Base-by-base conservation (phyloP, 495 filamentous ascomycete species). In the Entonaema liquescens region DNA sequence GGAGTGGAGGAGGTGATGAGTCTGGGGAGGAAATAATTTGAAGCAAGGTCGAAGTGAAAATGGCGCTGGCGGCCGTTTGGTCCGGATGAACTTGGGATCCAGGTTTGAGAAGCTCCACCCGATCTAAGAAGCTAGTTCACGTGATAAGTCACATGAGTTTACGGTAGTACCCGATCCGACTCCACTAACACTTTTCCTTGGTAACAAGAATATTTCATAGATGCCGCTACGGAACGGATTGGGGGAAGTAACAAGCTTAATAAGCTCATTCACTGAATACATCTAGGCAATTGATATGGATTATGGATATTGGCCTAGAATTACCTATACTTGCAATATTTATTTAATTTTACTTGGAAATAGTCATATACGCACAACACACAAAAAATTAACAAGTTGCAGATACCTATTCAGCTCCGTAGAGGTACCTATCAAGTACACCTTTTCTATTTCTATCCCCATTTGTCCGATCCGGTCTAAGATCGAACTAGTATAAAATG, bases 1-100 rank as follows among this genome's bases (percentile, higher is more conserved):
- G 71, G 76, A 77, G 68, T 76, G 74, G 76, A 79, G 78, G 73
- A 77, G 81, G 77, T 79, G 78, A 77, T 82, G 62, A 65, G 73
- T 74, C 65, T 77, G 70, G 68, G 36, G 63, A 72, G 65, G 68
- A 72, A 68, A 76, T 74, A 72, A 63, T 67, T 62, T 76, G 75
- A 77, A 75, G 72, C 73, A 77, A 47, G 62, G 65, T 72, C 75
- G 73, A 76, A 66, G 73, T 73, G 67, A 77, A 77, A 77, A 73
- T 73, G 70, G 70, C 70, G 70, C 70, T 73, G 70, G 59, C 70
- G 61, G 64, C 55, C 61, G 59, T 65, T 65, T 73, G 56, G 65
- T 53, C 65, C 65, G 60, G 70, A 54, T 68, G 65, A 63, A 65
- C 59, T 56, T 65, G 60, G 60, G 21, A 26, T 44, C 50, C 61